A percentile compares a stretch with the other conserved stretches of the same genome.
phyloP scores from a whole-genome alignment of 2,329 filamentous ascomycete genomes.

The Bipolaris oryzae region DNA sequence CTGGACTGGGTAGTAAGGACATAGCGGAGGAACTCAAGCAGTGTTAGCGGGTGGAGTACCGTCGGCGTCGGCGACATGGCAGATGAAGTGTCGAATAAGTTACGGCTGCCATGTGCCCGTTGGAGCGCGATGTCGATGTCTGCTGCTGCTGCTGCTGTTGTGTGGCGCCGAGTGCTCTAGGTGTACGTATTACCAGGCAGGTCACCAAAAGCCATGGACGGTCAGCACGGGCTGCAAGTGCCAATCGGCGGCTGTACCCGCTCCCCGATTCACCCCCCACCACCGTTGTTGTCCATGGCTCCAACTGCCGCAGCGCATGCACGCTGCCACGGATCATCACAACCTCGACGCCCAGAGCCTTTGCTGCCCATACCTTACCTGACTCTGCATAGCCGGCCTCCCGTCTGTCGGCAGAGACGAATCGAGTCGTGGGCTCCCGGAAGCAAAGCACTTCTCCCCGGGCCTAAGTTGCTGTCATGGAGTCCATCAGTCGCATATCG shows the following conservation, averaged over 20 bases:
- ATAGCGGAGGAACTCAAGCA: constrained; percentile 64
- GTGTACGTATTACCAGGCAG: background rate
- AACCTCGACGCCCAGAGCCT: constrained; percentile 25
- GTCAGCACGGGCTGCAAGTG: background rate
- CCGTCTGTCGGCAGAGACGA: constrained; percentile 20
- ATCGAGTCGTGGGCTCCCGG: constrained; percentile 18
- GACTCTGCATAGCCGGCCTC: constrained; percentile 34
- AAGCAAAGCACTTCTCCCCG: constrained; percentile 21
- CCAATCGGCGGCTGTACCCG: constrained; percentile 16
- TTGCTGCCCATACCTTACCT: constrained; percentile 22
- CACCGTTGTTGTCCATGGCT: constrained; percentile 12
- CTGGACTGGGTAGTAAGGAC: constrained; percentile 58
- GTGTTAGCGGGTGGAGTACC: constrained; percentile 48
- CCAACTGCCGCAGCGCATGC: constrained; percentile 21
- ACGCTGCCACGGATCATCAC: constrained; percentile 32
- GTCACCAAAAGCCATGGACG: background rate
- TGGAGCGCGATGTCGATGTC: constrained; percentile 10
- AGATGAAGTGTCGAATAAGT: background rate
- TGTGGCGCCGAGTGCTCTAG: background rate
- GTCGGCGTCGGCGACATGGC: constrained; percentile 37
- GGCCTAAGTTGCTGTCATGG: constrained; percentile 64
- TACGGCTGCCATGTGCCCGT: constrained; percentile 16
- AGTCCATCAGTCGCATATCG: constrained; percentile 94
- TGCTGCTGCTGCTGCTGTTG: background rate
- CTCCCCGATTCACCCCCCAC: constrained; percentile 15